phyloP scores from a whole-genome alignment of 441 rosid genomes.

The Daphne laureola region DNA sequence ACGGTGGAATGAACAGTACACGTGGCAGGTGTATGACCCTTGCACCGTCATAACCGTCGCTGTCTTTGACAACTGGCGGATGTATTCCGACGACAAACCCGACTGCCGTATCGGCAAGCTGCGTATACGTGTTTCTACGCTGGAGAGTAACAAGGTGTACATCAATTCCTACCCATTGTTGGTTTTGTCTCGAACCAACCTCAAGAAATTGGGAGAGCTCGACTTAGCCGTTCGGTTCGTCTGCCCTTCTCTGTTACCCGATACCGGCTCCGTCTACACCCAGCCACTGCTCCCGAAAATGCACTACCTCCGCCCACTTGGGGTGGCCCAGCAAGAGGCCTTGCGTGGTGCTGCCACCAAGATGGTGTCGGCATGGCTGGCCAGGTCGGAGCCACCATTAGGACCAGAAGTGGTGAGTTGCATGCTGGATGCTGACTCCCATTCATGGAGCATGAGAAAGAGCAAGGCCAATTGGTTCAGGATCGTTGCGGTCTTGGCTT shows the following conservation, averaged over 20 bases:
- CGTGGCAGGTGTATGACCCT: conserved; percentile 98
- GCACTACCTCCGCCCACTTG: conserved; percentile 91
- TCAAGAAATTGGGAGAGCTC: conserved; percentile 94
- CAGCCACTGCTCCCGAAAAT: conserved; percentile 82
- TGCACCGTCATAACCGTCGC: conserved; percentile 77
- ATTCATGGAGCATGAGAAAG: conserved; percentile 95
- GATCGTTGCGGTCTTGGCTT: conserved; percentile 77
- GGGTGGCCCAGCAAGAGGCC: conserved; percentile 90
- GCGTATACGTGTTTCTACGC: conserved; percentile 72
- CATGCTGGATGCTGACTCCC: conserved; percentile 93
- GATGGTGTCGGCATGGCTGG: conserved; percentile 84
- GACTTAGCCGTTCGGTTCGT: conserved; percentile 82
- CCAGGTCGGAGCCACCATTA: conserved; percentile 74
- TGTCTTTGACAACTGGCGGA: conserved; percentile 86
- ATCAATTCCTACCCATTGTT: conserved; percentile 73
- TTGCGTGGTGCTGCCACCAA: conserved; percentile 79
- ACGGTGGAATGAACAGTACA: conserved; percentile 97
- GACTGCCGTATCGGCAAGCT: conserved; percentile 74
- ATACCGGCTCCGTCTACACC: conserved; percentile 60
- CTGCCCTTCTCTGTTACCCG: conserved; percentile 71
- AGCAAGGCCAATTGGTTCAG: conserved; percentile 92
- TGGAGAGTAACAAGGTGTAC: conserved; percentile 85
- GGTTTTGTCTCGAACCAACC: conserved; percentile 46
- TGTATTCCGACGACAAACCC: conserved; percentile 55
- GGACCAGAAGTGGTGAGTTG: conserved; percentile 83